Evolutionary conservation across 2,329 filamentous ascomycete genomes (phyloP).

Genomic region (Decorospora gaudefroyi): DNA sequence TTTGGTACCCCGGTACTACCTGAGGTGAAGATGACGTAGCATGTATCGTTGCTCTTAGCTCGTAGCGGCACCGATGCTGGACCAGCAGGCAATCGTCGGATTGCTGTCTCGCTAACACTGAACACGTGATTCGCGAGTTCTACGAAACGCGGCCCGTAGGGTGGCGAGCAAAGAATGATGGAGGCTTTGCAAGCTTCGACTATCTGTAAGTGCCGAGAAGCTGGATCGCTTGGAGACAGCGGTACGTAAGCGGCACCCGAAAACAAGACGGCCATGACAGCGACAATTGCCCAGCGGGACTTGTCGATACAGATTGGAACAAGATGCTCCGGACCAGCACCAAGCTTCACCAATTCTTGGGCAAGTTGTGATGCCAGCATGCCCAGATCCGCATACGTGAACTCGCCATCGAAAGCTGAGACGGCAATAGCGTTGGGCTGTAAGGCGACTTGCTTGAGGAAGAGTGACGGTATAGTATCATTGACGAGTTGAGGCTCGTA

Average conservation of each 20-base stretch:
- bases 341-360: slow-evolving; percentile 35
- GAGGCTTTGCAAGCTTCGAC: slow-evolving; percentile 35
- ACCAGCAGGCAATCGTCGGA: slow-evolving; percentile 21
- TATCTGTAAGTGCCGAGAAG: slow-evolving; percentile 35
- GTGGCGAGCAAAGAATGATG: slow-evolving; percentile 36
- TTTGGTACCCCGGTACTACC: slow-evolving; percentile 43
- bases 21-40: slow-evolving; percentile 42
- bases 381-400: slow-evolving; percentile 36
- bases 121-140: slow-evolving; percentile 26
- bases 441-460: slow-evolving; percentile 25
- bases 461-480: slow-evolving; percentile 34
- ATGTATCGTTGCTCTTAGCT: slow-evolving; percentile 27
- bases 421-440: slow-evolving; percentile 32
- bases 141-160: slow-evolving; percentile 28
- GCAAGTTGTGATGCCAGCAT: slow-evolving; percentile 33
- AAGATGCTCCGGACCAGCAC: slow-evolving; percentile 42
- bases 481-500: slow-evolving; percentile 27
- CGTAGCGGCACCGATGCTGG: slow-evolving; percentile 14
- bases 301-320: slow-evolving; percentile 46
- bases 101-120: slow-evolving; percentile 20
- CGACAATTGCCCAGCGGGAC: slow-evolving; percentile 45
- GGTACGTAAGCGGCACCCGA: slow-evolving; percentile 43
- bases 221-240: slow-evolving; percentile 34
- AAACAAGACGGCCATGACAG: slow-evolving; percentile 45
- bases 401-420: slow-evolving; percentile 37